These are phyloP conservation scores for Acanthamoeba castellanii DNA, from an alignment of 208 protist genomes.

Conservation along the genomic window DNA sequence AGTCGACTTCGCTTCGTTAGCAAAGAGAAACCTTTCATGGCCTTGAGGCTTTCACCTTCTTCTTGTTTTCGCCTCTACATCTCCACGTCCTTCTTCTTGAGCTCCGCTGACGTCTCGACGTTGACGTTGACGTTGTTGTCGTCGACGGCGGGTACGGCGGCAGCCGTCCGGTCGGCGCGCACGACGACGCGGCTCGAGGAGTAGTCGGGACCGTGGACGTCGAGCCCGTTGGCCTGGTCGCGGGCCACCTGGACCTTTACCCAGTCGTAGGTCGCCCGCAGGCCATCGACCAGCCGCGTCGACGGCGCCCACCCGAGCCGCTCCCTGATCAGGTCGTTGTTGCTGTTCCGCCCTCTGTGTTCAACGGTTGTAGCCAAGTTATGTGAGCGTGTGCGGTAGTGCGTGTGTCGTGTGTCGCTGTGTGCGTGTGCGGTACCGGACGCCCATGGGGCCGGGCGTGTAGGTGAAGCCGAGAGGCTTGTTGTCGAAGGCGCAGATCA, in stretches of 20 bases:
- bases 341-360: slow-evolving; percentile 91
- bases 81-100: too few relatives aligned
- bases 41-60: not conserved
- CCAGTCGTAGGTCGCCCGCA: slow-evolving; percentile 90
- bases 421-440: not conserved
- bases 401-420: not conserved
- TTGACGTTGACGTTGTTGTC: not conserved
- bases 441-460: not conserved
- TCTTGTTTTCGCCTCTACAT: not conserved
- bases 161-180: not conserved
- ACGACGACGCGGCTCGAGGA: slow-evolving; percentile 28
- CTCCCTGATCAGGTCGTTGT: slow-evolving; percentile 91
- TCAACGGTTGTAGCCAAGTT: slow-evolving; percentile 88
- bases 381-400: too few relatives aligned
- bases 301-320: slow-evolving; percentile 90
- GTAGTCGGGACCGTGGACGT: slow-evolving; percentile 65
- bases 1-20: not conserved
- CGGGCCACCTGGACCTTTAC: slow-evolving; percentile 86
- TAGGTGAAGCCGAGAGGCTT: slow-evolving; percentile 84
- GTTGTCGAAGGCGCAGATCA: slow-evolving; percentile 87
- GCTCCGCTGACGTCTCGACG: not conserved
- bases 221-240: slow-evolving; percentile 80
- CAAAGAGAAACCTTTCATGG: too few relatives aligned
- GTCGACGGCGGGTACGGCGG: not conserved
- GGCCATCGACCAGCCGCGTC: slow-evolving; percentile 87